Evolutionary conservation across 208 protist genomes (phyloP).

Genomic region (Acanthamoeba castellanii): DNA sequence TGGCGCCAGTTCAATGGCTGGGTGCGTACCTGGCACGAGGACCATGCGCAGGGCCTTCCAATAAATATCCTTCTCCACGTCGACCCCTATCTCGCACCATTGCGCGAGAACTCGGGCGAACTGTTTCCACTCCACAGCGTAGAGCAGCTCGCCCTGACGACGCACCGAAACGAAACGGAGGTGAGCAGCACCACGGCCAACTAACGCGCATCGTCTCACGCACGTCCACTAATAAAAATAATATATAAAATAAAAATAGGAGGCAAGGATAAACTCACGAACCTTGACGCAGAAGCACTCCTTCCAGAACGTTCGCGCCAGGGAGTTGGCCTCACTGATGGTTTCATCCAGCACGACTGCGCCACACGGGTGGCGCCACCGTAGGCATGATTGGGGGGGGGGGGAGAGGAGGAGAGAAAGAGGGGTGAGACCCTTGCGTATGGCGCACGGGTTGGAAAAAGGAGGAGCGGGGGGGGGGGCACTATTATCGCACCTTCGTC

Average conservation of each 20-base stretch:
- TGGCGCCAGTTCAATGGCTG: no score
- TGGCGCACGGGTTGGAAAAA: no score
- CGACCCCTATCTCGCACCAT: neutral
- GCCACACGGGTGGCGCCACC: neutral
- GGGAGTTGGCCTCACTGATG: constrained; percentile 4
- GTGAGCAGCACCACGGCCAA: no score
- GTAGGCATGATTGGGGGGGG: neutral
- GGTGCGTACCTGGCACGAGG: neutral
- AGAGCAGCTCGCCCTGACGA: neutral
- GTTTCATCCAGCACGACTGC: constrained; percentile 33
- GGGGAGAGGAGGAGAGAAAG: no score
- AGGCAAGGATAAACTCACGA: no score
- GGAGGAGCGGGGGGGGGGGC: no score
- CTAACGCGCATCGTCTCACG: no score
- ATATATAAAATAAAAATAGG: no score
- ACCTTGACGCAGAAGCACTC: neutral
- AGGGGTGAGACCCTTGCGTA: no score
- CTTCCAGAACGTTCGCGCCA: constrained; percentile 58
- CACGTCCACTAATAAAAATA: no score
- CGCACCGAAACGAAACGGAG: no score
- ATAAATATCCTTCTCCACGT: neutral
- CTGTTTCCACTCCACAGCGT: neutral
- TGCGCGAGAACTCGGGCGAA: neutral
- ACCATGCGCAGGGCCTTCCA: neutral
- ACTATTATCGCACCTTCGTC: constrained; percentile 46